phyloP scores from a whole-genome alignment of 2,329 filamentous ascomycete species.

The Stromatinia cepivora region DNA sequence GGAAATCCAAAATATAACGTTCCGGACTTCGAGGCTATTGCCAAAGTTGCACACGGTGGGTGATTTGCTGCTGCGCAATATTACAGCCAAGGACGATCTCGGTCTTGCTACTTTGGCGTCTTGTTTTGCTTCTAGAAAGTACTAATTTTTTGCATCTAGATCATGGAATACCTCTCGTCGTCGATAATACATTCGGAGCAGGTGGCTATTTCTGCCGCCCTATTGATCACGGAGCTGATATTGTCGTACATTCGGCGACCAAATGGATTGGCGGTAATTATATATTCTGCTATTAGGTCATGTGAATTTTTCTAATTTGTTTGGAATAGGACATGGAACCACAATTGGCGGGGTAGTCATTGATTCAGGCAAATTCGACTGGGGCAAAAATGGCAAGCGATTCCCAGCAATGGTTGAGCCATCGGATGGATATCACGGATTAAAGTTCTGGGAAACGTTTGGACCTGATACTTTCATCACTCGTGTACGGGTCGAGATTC shows the following conservation, averaged over 20 bases:
- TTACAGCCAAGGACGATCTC: neutral
- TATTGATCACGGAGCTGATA: constrained; percentile 87
- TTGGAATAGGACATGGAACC: constrained; percentile 70
- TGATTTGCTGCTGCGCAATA: neutral
- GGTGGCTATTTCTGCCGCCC: constrained; percentile 85
- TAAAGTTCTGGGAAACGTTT: constrained; percentile 94
- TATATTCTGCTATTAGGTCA: neutral
- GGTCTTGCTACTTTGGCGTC: neutral
- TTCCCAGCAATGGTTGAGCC: constrained; percentile 94
- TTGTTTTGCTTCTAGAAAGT: neutral
- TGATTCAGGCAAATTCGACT: constrained; percentile 90
- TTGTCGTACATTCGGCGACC: constrained; percentile 89
- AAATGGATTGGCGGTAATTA: constrained; percentile 77
- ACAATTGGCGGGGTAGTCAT: constrained; percentile 85
- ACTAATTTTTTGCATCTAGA: neutral
- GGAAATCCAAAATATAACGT: constrained; percentile 93
- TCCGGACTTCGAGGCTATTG: constrained; percentile 88
- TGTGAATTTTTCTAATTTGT: neutral
- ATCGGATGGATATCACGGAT: constrained; percentile 83
- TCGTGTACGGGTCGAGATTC: constrained; percentile 81
- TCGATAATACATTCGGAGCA: constrained; percentile 93
- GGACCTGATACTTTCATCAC: constrained; percentile 80
- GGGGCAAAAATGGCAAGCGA: constrained; percentile 79
- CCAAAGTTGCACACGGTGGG: constrained; percentile 69
- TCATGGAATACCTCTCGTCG: constrained; percentile 58